Evolutionary conservation across 2,329 filamentous ascomycete species (phyloP).

Genomic region (Aspergillus costaricaensis): DNA sequence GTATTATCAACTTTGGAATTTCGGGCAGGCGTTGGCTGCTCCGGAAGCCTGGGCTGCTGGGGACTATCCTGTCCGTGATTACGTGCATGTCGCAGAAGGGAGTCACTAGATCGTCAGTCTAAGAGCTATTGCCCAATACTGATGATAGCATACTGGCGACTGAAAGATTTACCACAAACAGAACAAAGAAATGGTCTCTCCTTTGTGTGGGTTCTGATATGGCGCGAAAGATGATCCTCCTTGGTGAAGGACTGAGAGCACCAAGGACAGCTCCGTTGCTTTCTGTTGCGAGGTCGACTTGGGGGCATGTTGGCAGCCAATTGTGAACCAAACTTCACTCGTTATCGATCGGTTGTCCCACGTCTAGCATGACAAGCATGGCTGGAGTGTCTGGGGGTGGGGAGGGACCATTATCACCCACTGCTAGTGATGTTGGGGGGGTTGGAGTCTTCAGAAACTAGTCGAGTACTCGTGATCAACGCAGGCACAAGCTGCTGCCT

Average conservation of each 20-base stretch:
- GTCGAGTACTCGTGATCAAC: too few species aligned
- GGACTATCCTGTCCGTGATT: neutral
- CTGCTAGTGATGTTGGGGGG: neutral
- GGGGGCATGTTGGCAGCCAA: neutral
- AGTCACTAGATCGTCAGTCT: neutral
- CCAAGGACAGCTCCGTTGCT: slow-evolving; percentile 22
- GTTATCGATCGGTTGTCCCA: too few species aligned
- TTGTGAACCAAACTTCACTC: neutral
- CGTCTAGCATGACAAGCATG: too few species aligned
- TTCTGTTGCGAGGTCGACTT: neutral
- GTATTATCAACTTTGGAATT: neutral
- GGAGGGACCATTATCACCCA: neutral
- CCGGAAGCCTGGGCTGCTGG: neutral
- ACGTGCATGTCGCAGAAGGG: slow-evolving; percentile 1
- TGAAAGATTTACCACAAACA: slow-evolving; percentile 27
- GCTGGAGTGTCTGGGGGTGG: neutral
- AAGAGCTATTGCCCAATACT: neutral
- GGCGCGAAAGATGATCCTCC: slow-evolving; percentile 36
- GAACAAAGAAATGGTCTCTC: slow-evolving; percentile 35
- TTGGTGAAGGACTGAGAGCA: slow-evolving; percentile 32
- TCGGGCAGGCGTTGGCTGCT: neutral
- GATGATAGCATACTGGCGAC: slow-evolving; percentile 26
- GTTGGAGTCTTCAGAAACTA: too few species aligned
- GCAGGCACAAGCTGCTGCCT: neutral
- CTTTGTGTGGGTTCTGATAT: slow-evolving; percentile 36